Evolutionary conservation across 371 early-diverging fungal species (phyloP).

Genomic region (Actinomortierella ambigua): DNA sequence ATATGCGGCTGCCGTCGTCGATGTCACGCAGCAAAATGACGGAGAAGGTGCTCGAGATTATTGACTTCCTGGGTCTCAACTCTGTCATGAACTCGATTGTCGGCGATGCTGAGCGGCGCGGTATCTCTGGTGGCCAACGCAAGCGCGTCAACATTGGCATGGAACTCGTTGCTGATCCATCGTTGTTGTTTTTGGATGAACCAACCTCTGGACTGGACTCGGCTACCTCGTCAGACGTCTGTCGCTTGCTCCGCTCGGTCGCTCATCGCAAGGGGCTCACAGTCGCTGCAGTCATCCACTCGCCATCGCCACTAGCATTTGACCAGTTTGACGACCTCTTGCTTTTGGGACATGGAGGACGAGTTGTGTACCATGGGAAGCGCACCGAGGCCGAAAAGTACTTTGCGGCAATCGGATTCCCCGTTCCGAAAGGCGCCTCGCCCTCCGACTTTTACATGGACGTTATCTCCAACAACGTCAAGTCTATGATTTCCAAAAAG

Average conservation of each 20-base stretch:
- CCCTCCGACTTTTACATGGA: conserved; percentile 71
- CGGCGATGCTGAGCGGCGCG: conserved; percentile 76
- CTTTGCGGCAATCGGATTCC: conserved; percentile 63
- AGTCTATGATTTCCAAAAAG: conserved; percentile 39
- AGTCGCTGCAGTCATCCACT: conserved; percentile 77
- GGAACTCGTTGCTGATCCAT: conserved; percentile 90
- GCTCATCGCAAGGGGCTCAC: conserved; percentile 65
- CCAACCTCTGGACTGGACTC: conserved; percentile 88
- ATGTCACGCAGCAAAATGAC: conserved; percentile 49
- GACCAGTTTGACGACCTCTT: conserved; percentile 71
- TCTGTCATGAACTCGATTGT: conserved; percentile 70
- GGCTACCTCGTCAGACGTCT: conserved; percentile 70
- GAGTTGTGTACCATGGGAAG: conserved; percentile 68
- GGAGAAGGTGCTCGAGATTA: conserved; percentile 62
- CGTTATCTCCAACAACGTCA: conserved; percentile 52
- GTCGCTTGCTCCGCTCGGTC: conserved; percentile 58
- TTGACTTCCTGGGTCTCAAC: conserved; percentile 65
- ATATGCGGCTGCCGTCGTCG: conserved; percentile 68
- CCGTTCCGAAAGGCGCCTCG: conserved; percentile 54
- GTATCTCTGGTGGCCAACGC: conserved; percentile 86
- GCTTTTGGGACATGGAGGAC: conserved; percentile 70
- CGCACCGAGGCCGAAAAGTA: conserved; percentile 50
- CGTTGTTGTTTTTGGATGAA: conserved; percentile 93
- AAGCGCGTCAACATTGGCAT: conserved; percentile 88
- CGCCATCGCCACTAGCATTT: conserved; percentile 71